A percentile compares a stretch with the other conserved stretches of the same genome.
phyloP scores from a whole-genome alignment of 2,329 filamentous ascomycete species.

The Leptographium galeiforme region DNA sequence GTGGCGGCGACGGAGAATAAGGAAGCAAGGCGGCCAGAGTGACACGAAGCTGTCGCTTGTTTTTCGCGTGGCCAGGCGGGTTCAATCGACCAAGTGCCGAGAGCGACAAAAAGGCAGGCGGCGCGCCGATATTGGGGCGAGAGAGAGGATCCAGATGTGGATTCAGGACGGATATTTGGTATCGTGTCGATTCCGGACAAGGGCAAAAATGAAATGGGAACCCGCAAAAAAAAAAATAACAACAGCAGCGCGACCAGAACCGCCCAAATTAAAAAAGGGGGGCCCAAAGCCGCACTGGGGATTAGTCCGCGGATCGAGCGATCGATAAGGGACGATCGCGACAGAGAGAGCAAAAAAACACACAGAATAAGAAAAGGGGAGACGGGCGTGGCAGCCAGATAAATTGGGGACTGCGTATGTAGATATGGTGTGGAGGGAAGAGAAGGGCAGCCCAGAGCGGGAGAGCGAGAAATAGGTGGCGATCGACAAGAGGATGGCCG shows the following conservation, averaged over 20 bases:
- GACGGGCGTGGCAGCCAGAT: neutral
- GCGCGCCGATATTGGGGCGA: constrained; percentile 1
- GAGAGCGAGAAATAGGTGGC: neutral
- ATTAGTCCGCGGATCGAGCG: too few relatives aligned
- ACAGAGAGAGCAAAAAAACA: neutral
- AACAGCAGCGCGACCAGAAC: neutral
- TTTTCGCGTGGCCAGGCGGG: neutral
- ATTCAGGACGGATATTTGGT: constrained; percentile 1
- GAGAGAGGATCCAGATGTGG: neutral
- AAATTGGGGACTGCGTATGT: neutral
- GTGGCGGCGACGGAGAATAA: neutral
- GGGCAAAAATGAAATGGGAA: neutral
- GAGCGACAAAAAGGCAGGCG: neutral
- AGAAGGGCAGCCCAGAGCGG: neutral
- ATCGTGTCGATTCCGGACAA: constrained; percentile 1
- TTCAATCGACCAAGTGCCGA: neutral
- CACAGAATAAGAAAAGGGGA: neutral
- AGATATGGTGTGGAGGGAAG: neutral
- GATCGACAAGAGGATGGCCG: neutral
- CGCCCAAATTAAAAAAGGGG: neutral
- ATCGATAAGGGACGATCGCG: neutral
- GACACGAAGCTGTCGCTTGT: neutral
- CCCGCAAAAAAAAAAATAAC: neutral
- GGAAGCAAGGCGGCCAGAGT: neutral
- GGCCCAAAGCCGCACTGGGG: neutral